Evolutionary conservation across 768 basidiomycete genomes (phyloP), one percentile per base, ranked within the genome.

Genomic region (Cyclocybe cylindracea): DNA sequence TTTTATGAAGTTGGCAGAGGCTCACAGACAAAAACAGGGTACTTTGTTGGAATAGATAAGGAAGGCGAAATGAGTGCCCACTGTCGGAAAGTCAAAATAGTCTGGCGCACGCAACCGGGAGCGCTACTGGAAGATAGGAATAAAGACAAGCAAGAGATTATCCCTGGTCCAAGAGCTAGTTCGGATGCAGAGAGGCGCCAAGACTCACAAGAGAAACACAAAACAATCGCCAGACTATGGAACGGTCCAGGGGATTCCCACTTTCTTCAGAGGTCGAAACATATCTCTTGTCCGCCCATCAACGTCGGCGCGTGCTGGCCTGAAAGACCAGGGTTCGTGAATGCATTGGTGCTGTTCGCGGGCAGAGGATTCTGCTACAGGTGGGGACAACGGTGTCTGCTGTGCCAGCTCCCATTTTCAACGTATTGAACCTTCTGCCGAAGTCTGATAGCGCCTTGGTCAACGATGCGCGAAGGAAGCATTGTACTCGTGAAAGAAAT

Each of bases 1-100:
- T 36, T 44, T 41, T 19, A 16, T 32, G 29, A 10, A 34, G 34
- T 42, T 19, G 38, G 24, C 39, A 44, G 33, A 16, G 4, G 75
- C 89, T 61, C 61, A 91, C 91, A 86, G 53, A 91, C 75, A 53
- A 91, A 91, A 53, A 90, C 70, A 10, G 90, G 6, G 84, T 89
- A 60, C 88, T 66, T 70, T 69, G 42, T 69, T 75, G 32, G 48
- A 54, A 44, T 63, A 60, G 18, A 59, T 50, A 1, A 76, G 73
- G 24, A 83, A 52, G 0, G 78, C 77, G 44, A 87, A 91, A 66
- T 90, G 73, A 91, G 70, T 3, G 78, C 86, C 89, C 89, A 91
- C 89, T 91, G 56, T 13, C 36, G 39, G 19, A 13, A 45, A 39
- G 4, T 24, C 29, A 38, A 37, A 36, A 7, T 36, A 44, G 5